Base-by-base conservation (phyloP, 208 protist genomes). In the Wallacemonas collosoma region DNA sequence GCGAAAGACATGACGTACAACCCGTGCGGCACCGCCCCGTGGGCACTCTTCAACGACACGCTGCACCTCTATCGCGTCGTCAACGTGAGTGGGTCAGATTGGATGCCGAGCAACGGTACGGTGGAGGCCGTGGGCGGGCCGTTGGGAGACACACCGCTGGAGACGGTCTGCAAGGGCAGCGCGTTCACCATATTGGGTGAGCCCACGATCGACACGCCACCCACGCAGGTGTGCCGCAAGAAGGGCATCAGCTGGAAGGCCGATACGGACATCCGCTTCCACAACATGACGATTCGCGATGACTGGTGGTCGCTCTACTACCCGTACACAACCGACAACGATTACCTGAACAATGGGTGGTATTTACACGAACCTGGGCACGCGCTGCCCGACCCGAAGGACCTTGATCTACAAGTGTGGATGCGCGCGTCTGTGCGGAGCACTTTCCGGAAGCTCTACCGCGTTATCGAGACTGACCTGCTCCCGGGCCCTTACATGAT, bases 381-480 rank as follows among this genome's bases (percentile, higher is more conserved):
- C 77, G 45, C 79, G 39, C 65, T 98, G 69, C 91, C 92, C 26
- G 80, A 93, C 62, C 89, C 81, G 45, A 62, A 60, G 48, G 95
- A 99, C 88, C 86, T 96, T 61, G 96, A 99, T 75, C 91, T 99
- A 38, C 97, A 99, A 51, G 98, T 99, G 47, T 99, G 99, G 98
- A 98, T 99, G 90, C 80, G 95, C 47, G 89, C 83, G 44, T 94
- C 98, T 17, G 82, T 91, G 47, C 78, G 98, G 7, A 84, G 97
- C 41, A 97, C 73, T 45, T 99, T 99, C 76, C 86, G 89, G 67
- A 99, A 99, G 87, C 91, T 99, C 57, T 95, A 98, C 85, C 85
- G 97, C 48, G 89, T 91, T 47, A 97, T 99, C 68, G 86, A 98
- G 68, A 72, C 65, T 3, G 80, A 86, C 60, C 78, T 96, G 26